Conservation (phyloP, 176 grass and related monocot species). For the Coix lacrymajobi region DNA sequence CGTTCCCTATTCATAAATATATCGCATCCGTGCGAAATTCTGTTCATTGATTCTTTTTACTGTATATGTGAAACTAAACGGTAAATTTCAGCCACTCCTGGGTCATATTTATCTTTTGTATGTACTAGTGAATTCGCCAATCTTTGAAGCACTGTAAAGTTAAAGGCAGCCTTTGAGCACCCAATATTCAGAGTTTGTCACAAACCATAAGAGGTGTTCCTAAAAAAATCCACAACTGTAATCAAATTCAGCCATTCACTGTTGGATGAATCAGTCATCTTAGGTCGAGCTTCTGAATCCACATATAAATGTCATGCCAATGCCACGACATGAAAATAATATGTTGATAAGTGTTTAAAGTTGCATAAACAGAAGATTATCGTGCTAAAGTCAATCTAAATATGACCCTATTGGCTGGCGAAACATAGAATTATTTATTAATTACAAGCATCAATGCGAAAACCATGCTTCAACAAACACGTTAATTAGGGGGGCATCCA, state of each 20-base stretch:
- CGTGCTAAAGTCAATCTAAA: not conserved
- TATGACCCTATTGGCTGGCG: not conserved
- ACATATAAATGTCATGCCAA: not conserved
- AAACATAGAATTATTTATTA: not conserved
- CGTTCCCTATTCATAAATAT: not conserved
- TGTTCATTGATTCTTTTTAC: not conserved
- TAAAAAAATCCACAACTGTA: not conserved
- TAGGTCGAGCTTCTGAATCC: not conserved
- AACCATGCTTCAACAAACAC: not conserved
- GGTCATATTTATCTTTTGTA: not conserved
- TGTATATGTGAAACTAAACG: not conserved
- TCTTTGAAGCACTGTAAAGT: not conserved
- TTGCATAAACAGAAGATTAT: not conserved
- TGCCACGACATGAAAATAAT: not conserved
- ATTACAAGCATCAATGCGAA: not conserved
- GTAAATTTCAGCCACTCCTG: not conserved
- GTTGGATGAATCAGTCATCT: not conserved
- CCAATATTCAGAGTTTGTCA: not conserved
- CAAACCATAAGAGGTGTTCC: not conserved
- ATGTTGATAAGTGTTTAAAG: too few relatives aligned
- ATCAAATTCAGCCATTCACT: not conserved
- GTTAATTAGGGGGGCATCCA: not conserved
- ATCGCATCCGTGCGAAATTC: not conserved
- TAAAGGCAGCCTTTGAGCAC: not conserved
- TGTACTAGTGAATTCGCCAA: not conserved